phyloP scores from a whole-genome alignment of 1,139 yeast species.

The Trichomonascaceae sp. region DNA sequence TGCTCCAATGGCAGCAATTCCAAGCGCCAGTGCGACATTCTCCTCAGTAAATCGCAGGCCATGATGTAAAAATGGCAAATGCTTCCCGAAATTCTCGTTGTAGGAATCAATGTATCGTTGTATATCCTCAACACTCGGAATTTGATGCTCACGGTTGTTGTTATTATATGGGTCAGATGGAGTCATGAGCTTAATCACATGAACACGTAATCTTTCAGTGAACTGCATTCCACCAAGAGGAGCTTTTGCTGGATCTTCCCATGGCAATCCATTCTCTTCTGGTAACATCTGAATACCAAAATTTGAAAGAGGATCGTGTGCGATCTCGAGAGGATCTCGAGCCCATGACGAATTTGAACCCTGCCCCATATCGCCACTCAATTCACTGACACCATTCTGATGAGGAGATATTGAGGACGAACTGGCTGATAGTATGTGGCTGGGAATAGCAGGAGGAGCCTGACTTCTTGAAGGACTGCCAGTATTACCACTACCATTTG shows the following conservation, averaged over 20 bases:
- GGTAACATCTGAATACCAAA: background rate
- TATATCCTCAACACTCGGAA: slow-evolving; percentile 69
- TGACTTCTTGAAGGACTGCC: background rate
- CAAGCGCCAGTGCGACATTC: slow-evolving; percentile 68
- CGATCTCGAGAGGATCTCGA: background rate
- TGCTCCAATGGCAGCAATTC: slow-evolving; percentile 89
- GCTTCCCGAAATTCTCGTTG: slow-evolving; percentile 68
- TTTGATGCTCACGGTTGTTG: slow-evolving; percentile 41
- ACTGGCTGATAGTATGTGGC: slow-evolving; percentile 3
- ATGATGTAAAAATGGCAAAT: slow-evolving; percentile 78
- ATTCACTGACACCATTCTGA: slow-evolving; percentile 14
- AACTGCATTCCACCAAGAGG: slow-evolving; percentile 18
- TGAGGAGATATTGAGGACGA: slow-evolving; percentile 8
- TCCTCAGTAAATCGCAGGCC: slow-evolving; percentile 54
- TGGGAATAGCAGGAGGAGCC: background rate
- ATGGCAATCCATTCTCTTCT: background rate
- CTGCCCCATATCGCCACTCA: slow-evolving; percentile 8
- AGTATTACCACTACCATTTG: background rate
- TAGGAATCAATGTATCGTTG: slow-evolving; percentile 67
- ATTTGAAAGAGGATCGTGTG: background rate
- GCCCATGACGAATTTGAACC: background rate
- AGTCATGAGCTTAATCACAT: slow-evolving; percentile 45
- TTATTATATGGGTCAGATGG: slow-evolving; percentile 60
- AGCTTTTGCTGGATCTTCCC: background rate
- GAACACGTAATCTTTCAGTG: slow-evolving; percentile 71